Conservation (phyloP, 257 asterid species). For the Fraxinus cuspidata region DNA sequence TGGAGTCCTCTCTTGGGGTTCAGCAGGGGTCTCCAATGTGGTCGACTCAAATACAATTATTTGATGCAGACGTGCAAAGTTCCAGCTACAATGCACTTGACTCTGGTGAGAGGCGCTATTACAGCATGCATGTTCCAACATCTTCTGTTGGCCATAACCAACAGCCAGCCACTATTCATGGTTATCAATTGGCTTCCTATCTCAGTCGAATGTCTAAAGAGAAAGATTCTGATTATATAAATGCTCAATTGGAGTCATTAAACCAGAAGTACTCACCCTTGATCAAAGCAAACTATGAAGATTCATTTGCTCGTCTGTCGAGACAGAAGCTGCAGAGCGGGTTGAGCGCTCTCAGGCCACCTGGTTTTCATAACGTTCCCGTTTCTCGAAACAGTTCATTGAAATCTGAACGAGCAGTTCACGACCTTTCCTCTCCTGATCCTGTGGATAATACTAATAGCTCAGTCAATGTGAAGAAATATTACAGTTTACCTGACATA, state of each 20-base stretch:
- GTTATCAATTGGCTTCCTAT: slow-evolving; percentile 63
- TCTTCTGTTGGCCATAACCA: slow-evolving; percentile 62
- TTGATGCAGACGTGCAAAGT: slow-evolving; percentile 49
- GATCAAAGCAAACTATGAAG: slow-evolving; percentile 39
- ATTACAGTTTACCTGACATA: slow-evolving; percentile 82
- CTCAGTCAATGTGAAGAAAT: slow-evolving; percentile 64
- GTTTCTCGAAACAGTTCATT: slow-evolving; percentile 71
- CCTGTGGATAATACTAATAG: slow-evolving; percentile 39
- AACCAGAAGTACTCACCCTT: slow-evolving; percentile 43
- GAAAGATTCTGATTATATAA: slow-evolving; percentile 35
- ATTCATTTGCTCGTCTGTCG: slow-evolving; percentile 46
- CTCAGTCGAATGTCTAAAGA: slow-evolving; percentile 36
- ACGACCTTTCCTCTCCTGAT: slow-evolving; percentile 53
- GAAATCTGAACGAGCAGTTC: slow-evolving; percentile 54
- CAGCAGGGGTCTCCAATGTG: slow-evolving; percentile 45
- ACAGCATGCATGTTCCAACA: slow-evolving; percentile 73
- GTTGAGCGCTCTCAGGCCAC: slow-evolving; percentile 59
- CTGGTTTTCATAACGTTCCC: slow-evolving; percentile 83
- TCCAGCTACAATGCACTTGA: slow-evolving; percentile 47
- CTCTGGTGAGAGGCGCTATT: slow-evolving; percentile 76
- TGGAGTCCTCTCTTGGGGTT: slow-evolving; percentile 56
- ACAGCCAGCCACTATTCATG: slow-evolving; percentile 91
- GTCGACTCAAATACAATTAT: slow-evolving; percentile 45
- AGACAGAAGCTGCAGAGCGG: slow-evolving; percentile 67
- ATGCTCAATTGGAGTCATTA: slow-evolving; percentile 38